Evolutionary conservation across 805 yeast genomes (phyloP).

Genomic region (Saturnispora serradocipensis): DNA sequence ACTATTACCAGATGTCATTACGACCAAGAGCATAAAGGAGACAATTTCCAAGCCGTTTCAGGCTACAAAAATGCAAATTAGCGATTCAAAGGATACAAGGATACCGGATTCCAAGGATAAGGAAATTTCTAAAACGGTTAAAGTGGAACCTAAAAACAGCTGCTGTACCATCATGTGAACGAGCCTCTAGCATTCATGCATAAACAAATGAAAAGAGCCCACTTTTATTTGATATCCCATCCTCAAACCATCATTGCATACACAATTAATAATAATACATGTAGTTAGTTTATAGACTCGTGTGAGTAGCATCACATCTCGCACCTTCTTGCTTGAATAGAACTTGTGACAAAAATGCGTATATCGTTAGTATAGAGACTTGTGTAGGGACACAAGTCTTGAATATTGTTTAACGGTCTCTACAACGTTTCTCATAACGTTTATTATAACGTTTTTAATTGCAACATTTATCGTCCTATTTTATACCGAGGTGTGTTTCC

Average conservation of each 20-base stretch:
- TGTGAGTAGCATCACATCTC: no score
- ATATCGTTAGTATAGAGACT: background rate
- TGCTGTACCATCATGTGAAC: background rate
- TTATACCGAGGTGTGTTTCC: background rate
- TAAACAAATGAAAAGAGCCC: no score
- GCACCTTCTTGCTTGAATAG: no score
- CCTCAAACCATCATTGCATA: background rate
- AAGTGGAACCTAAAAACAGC: background rate
- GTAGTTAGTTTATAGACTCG: no score
- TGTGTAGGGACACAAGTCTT: background rate
- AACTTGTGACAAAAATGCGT: no score
- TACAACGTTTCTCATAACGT: no score
- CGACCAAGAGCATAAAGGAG: background rate
- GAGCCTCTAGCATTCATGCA: no score
- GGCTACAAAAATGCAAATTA: background rate
- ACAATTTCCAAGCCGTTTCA: background rate
- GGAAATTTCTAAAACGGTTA: background rate
- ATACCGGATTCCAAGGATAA: background rate
- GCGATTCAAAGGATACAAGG: background rate
- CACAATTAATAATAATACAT: no score
- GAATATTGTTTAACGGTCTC: no score
- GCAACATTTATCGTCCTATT: background rate
- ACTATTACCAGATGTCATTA: background rate
- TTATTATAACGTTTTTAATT: background rate
- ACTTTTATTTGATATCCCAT: no score